Evolutionary conservation across 1,284 basidiomycete species (phyloP).

Genomic region (Sporisorium iseilematis-ciliati): DNA sequence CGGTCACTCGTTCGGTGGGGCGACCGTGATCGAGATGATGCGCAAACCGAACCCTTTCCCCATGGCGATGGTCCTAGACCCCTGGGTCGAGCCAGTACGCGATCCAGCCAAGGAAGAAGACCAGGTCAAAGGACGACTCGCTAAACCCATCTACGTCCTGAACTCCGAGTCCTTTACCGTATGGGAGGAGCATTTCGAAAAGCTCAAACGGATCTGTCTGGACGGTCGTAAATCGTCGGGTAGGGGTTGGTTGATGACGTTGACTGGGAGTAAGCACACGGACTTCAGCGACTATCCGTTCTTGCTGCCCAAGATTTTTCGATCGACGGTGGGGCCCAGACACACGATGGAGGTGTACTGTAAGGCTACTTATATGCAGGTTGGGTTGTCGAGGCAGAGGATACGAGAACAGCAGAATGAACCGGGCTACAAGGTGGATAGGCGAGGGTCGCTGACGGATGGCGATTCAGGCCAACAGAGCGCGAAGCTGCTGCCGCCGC

Average conservation of each 20-base stretch:
- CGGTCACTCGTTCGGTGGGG: conserved; percentile 69
- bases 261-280: conserved; percentile 59
- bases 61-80: conserved; percentile 56
- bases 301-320: conserved; percentile 57
- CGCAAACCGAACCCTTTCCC: conserved; percentile 39
- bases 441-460: conserved; percentile 13
- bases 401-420: conserved; percentile 18
- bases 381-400: conserved; percentile 43
- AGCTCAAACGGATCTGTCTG: conserved; percentile 45
- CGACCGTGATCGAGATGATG: conserved; percentile 58
- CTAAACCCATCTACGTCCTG: conserved; percentile 56
- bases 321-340: conserved; percentile 54
- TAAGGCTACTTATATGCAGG: conserved; percentile 50
- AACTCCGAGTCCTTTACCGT: conserved; percentile 59
- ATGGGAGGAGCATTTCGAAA: conserved; percentile 55
- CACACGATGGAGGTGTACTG: conserved; percentile 52
- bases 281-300: conserved; percentile 62
- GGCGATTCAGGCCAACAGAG: neutral
- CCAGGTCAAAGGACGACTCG: conserved; percentile 33
- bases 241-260: conserved; percentile 61
- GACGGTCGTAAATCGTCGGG: conserved; percentile 39
- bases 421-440: conserved; percentile 21
- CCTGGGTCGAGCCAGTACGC: conserved; percentile 60
- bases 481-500: neutral
- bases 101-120: conserved; percentile 46